These are phyloP conservation scores for Neoboletus subvelutipes DNA, from an alignment of 768 basidiomycete genomes.

Conservation along the genomic window DNA sequence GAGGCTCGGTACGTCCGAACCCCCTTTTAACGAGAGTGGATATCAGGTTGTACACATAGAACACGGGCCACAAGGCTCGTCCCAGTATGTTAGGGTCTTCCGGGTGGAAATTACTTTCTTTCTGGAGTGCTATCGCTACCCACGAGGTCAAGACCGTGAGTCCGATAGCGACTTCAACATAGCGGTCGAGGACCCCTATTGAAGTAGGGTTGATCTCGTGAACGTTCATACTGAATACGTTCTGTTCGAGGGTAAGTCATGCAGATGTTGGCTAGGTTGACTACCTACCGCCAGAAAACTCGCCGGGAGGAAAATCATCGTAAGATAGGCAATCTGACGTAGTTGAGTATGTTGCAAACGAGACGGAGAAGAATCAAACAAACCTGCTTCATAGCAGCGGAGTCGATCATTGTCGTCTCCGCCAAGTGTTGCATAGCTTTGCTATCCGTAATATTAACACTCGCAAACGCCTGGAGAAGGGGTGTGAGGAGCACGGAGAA, in stretches of 20 bases:
- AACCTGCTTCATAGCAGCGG: conserved; percentile 40
- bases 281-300: conserved; percentile 38
- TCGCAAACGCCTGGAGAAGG: conserved; percentile 51
- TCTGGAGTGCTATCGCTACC: conserved; percentile 54
- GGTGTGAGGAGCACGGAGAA: background rate
- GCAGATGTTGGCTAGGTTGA: background rate
- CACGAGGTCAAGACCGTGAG: conserved; percentile 55
- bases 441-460: conserved; percentile 55
- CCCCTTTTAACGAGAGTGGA: background rate
- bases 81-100: background rate
- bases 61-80: conserved; percentile 24
- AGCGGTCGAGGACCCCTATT: conserved; percentile 35
- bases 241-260: conserved; percentile 26
- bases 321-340: conserved; percentile 45
- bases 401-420: conserved; percentile 41
- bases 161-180: conserved; percentile 41
- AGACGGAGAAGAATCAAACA: background rate
- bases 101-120: conserved; percentile 18
- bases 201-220: conserved; percentile 29
- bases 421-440: conserved; percentile 51
- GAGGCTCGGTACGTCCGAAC: background rate
- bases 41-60: conserved; percentile 12
- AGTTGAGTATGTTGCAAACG: conserved; percentile 8
- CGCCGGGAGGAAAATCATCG: conserved; percentile 61
- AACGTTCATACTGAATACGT: conserved; percentile 33